phyloP scores from a whole-genome alignment of 441 rosid species.

The Melastoma candidum region DNA sequence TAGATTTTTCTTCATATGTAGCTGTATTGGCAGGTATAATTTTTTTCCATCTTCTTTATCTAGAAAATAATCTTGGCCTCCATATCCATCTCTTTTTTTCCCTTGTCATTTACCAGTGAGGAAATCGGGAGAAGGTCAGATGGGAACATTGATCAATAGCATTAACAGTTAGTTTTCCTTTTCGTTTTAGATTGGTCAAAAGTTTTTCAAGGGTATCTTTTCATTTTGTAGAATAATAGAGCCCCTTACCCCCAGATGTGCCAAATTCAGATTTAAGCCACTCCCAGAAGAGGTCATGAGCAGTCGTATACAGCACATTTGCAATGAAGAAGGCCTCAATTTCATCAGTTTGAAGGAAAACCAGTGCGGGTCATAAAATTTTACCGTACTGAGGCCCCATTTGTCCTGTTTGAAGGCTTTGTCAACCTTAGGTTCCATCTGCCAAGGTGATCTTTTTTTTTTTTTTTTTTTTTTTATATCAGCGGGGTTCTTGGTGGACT shows the following conservation, averaged over 20 bases:
- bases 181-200: too few species aligned
- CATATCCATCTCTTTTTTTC: slow-evolving; percentile 7
- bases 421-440: slow-evolving; percentile 69
- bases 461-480: too few species aligned
- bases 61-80: too few species aligned
- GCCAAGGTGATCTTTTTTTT: slow-evolving; percentile 99
- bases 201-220: background rate
- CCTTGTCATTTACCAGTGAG: background rate
- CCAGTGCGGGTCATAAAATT: too few species aligned
- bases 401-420: slow-evolving; percentile 40
- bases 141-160: too few species aligned
- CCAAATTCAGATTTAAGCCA: slow-evolving; percentile 96
- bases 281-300: slow-evolving; percentile 89
- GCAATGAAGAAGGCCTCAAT: slow-evolving; percentile 71
- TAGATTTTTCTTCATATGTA: slow-evolving; percentile 89
- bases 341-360: background rate
- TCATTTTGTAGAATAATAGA: slow-evolving; percentile 56
- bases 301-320: slow-evolving; percentile 70
- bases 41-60: background rate
- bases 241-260: slow-evolving; percentile 99
- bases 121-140: too few species aligned
- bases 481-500: too few species aligned
- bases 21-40: slow-evolving; percentile 86
- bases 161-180: too few species aligned
- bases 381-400: too few species aligned